Conservation (phyloP, 306 rosid species). For the Rosa lucieae region DNA sequence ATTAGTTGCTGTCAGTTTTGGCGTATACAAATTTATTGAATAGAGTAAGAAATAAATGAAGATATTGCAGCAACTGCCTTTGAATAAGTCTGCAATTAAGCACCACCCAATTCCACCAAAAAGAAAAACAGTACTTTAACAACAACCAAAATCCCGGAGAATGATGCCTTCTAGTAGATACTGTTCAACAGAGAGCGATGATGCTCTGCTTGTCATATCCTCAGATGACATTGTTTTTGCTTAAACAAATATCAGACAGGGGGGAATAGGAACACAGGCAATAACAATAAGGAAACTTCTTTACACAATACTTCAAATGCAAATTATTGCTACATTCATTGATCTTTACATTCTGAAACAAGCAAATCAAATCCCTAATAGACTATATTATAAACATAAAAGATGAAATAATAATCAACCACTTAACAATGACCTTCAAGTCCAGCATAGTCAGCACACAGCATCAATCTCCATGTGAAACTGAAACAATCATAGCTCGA, state of each 20-base stretch:
- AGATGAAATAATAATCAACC: background rate
- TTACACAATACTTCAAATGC: background rate
- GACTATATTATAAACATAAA: background rate
- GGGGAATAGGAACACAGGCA: background rate
- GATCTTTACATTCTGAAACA: background rate
- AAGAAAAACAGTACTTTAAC: background rate
- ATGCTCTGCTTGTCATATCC: background rate
- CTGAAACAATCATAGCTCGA: background rate
- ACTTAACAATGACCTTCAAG: background rate
- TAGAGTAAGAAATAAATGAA: background rate
- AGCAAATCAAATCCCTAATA: background rate
- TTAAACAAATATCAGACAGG: background rate
- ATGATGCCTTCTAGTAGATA: background rate
- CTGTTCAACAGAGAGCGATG: background rate
- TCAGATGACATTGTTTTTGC: background rate
- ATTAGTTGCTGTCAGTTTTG: background rate
- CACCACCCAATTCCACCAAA: too few species aligned
- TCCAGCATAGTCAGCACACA: constrained; percentile 5
- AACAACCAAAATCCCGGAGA: too few species aligned
- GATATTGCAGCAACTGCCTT: background rate
- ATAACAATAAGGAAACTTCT: background rate
- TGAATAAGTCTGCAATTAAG: background rate
- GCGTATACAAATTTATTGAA: background rate
- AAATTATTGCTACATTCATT: background rate
- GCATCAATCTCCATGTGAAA: constrained; percentile 10